Evolutionary conservation across 371 early-diverging fungal species (phyloP).

Genomic region (Rhizomucor miehei): DNA sequence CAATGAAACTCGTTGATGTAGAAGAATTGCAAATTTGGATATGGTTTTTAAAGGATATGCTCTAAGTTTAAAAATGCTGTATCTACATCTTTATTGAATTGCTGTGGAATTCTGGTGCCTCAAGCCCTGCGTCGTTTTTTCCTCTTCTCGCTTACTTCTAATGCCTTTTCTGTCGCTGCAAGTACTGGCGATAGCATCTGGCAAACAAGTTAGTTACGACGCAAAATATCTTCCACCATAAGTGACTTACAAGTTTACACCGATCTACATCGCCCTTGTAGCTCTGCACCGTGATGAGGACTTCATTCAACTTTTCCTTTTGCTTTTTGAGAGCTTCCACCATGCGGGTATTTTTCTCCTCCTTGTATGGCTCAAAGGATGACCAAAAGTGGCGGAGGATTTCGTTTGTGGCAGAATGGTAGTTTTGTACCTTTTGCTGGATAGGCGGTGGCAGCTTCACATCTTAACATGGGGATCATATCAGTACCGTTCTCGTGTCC

Average conservation of each 20-base stretch:
- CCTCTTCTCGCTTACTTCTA: too few relatives aligned
- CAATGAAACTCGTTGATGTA: too few relatives aligned
- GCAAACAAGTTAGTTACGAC: too few relatives aligned
- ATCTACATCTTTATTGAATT: too few relatives aligned
- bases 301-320: constrained; percentile 43
- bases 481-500: background rate
- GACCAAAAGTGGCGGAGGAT: constrained; percentile 69
- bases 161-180: too few relatives aligned
- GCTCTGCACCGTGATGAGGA: constrained; percentile 30
- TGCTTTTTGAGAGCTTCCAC: constrained; percentile 51
- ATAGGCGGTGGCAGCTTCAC: constrained; percentile 40
- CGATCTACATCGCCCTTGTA: constrained; percentile 31
- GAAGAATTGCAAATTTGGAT: too few relatives aligned
- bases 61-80: too few relatives aligned
- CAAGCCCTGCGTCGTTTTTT: too few relatives aligned
- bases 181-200: too few relatives aligned
- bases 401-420: constrained; percentile 61
- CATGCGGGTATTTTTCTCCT: constrained; percentile 55
- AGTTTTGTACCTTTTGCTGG: constrained; percentile 48
- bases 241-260: constrained; percentile 36
- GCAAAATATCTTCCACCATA: too few relatives aligned
- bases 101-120: too few relatives aligned
- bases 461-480: constrained; percentile 18
- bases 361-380: constrained; percentile 48
- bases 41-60: too few relatives aligned